These are phyloP conservation scores for Aspergillus sojae DNA, from an alignment of 2,329 filamentous ascomycete species.

Conservation along the genomic window DNA sequence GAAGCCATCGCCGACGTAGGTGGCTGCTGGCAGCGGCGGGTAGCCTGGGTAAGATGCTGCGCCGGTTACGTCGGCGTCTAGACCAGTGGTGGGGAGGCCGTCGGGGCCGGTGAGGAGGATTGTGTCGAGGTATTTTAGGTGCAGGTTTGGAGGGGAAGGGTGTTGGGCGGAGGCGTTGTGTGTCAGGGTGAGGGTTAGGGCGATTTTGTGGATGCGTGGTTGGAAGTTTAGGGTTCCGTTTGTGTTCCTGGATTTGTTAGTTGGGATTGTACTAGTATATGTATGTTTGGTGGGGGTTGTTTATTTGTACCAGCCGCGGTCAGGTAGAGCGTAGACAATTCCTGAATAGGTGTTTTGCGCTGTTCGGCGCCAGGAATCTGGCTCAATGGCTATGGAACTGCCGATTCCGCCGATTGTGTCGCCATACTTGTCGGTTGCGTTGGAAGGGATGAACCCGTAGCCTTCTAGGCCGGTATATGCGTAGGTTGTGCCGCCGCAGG, in stretches of 20 bases:
- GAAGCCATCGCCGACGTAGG: slow-evolving; percentile 69
- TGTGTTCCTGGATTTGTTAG: slow-evolving; percentile 57
- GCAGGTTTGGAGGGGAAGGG: slow-evolving; percentile 63
- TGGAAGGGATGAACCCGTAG: slow-evolving; percentile 62
- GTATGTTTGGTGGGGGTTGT: neutral
- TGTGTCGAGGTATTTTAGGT: slow-evolving; percentile 65
- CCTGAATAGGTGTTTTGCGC: slow-evolving; percentile 60
- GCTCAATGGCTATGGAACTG: slow-evolving; percentile 65
- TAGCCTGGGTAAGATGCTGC: slow-evolving; percentile 60
- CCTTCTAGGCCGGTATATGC: slow-evolving; percentile 69
- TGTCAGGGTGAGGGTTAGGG: slow-evolving; percentile 59
- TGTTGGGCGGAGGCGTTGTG: slow-evolving; percentile 53
- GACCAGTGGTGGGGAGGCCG: slow-evolving; percentile 63
- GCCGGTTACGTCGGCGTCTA: slow-evolving; percentile 62
- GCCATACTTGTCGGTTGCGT: slow-evolving; percentile 66
- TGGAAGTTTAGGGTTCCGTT: slow-evolving; percentile 71
- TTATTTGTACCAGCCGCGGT: slow-evolving; percentile 64
- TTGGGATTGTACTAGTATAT: neutral
- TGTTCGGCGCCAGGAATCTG: slow-evolving; percentile 59
- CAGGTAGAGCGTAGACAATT: slow-evolving; percentile 65
- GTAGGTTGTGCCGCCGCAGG: slow-evolving; percentile 64
- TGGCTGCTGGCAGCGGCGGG: slow-evolving; percentile 64
- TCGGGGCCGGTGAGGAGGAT: slow-evolving; percentile 66
- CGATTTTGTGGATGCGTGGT: slow-evolving; percentile 68
- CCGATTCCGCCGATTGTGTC: slow-evolving; percentile 71